Percentiles rank a stretch among this genome's conserved stretches.
Evolutionary conservation across 2,329 filamentous ascomycete genomes (phyloP).

Genomic region (Cladosporium halotolerans): DNA sequence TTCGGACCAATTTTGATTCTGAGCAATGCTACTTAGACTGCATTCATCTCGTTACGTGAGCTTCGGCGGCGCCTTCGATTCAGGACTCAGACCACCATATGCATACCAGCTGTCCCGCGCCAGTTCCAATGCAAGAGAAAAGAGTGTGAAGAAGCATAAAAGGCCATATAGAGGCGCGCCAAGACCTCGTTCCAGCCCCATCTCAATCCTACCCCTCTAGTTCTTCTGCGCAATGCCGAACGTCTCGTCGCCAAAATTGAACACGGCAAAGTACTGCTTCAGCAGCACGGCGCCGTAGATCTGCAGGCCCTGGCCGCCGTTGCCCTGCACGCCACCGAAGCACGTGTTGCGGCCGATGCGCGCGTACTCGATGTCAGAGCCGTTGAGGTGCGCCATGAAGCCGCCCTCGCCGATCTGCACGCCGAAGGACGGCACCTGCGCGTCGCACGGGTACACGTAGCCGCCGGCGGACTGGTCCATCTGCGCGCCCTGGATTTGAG

Average conservation of each 20-base stretch:
- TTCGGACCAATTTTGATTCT: too few species aligned
- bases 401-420: constrained; percentile 50
- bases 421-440: constrained; percentile 38
- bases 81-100: too few species aligned
- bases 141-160: too few species aligned
- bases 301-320: constrained; percentile 46
- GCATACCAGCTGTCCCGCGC: too few species aligned
- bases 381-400: constrained; percentile 34
- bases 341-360: constrained; percentile 49
- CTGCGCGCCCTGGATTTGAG: constrained; percentile 34
- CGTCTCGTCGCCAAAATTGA: constrained; percentile 47
- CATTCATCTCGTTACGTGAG: too few species aligned
- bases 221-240: constrained; percentile 47
- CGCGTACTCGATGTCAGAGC: constrained; percentile 47
- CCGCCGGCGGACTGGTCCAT: constrained; percentile 35
- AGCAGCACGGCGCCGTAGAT: constrained; percentile 60
- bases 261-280: constrained; percentile 55
- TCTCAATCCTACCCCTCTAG: not conserved
- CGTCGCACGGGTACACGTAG: constrained; percentile 39
- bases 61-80: too few species aligned
- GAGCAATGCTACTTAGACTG: too few species aligned
- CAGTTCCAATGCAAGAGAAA: too few species aligned
- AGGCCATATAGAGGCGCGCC: too few species aligned
- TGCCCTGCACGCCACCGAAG: constrained; percentile 63
- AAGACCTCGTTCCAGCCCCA: too few species aligned